Percentiles rank a stretch among this genome's conserved stretches.
Evolutionary conservation across 2,329 filamentous ascomycete species (phyloP).

Genomic region (Aspergillus sp.): DNA sequence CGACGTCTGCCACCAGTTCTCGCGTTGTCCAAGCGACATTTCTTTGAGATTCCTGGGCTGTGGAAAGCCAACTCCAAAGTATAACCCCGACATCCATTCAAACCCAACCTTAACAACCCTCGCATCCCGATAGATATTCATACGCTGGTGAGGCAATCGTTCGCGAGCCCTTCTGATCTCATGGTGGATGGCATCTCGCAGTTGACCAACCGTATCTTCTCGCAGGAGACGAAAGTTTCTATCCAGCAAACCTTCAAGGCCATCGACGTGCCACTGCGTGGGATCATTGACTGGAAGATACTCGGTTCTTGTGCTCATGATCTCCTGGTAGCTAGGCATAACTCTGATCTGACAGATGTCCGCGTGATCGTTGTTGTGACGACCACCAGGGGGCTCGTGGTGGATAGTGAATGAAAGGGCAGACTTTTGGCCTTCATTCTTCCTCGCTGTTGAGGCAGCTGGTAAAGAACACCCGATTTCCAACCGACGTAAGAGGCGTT

Average conservation of each 20-base stretch:
- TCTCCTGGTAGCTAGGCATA: constrained; percentile 33
- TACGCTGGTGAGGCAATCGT: constrained; percentile 6
- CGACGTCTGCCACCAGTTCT: constrained; percentile 26
- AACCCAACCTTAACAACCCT: constrained; percentile 9
- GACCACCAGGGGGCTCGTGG: constrained; percentile 18
- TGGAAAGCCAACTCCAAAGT: constrained; percentile 18
- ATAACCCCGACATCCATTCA: constrained; percentile 11
- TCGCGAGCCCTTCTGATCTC: constrained; percentile 3
- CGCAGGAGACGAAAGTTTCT: constrained; percentile 33
- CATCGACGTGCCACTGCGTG: constrained; percentile 20
- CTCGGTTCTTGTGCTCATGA: constrained; percentile 18
- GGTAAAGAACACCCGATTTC: constrained; percentile 13
- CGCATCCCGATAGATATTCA: constrained; percentile 7
- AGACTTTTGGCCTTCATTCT: not conserved
- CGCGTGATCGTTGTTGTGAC: constrained; percentile 34
- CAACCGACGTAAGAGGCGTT: constrained; percentile 14
- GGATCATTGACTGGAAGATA: constrained; percentile 31
- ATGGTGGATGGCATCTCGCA: constrained; percentile 26
- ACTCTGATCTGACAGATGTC: constrained; percentile 30
- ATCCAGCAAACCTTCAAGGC: constrained; percentile 25
- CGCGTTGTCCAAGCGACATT: constrained; percentile 5
- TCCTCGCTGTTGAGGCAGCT: not conserved
- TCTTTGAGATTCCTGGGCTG: constrained; percentile 15
- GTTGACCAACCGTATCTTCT: constrained; percentile 29
- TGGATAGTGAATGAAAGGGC: constrained; percentile 8